Conservation (phyloP, 257 asterid genomes). For the Apocynum venetum region DNA sequence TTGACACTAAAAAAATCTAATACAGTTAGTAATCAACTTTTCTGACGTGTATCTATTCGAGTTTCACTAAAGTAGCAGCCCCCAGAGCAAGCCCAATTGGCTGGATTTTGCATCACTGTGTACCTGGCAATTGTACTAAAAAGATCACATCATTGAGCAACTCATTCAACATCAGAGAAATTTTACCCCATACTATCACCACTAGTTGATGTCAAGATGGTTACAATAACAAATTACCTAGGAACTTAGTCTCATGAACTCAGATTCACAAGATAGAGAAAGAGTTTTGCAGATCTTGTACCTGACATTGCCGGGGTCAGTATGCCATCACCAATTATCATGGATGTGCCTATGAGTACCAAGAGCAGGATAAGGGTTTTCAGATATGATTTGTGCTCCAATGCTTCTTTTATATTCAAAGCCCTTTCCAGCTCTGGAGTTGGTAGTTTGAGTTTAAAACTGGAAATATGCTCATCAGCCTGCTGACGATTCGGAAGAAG, state of each 20-base stretch:
- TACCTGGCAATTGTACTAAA: not conserved
- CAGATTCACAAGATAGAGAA: conserved; percentile 1
- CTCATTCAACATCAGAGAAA: not conserved
- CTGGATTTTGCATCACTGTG: not conserved
- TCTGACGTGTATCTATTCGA: not conserved
- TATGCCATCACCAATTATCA: conserved; percentile 95
- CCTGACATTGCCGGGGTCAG: conserved; percentile 98
- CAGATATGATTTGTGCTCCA: conserved; percentile 59
- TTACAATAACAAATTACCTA: not conserved
- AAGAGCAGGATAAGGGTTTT: conserved; percentile 62
- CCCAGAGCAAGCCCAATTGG: not conserved
- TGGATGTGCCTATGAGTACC: conserved; percentile 90
- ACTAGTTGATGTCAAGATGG: not conserved
- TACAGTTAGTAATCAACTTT: not conserved
- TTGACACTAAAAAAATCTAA: not conserved
- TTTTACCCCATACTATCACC: not conserved
- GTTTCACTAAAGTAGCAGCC: not conserved
- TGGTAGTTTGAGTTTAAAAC: conserved; percentile 89
- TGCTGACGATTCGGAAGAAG: conserved; percentile 87
- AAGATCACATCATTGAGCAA: no score
- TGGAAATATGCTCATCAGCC: conserved; percentile 81
- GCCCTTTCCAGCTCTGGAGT: conserved; percentile 96
- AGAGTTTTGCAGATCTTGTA: conserved; percentile 14
- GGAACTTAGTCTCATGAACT: conserved; percentile 1
- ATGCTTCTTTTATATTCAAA: conserved; percentile 60